A percentile compares a stretch with the other conserved stretches of the same genome.
Conservation (phyloP, 495 filamentous ascomycete species). For the Entonaema liquescens region DNA sequence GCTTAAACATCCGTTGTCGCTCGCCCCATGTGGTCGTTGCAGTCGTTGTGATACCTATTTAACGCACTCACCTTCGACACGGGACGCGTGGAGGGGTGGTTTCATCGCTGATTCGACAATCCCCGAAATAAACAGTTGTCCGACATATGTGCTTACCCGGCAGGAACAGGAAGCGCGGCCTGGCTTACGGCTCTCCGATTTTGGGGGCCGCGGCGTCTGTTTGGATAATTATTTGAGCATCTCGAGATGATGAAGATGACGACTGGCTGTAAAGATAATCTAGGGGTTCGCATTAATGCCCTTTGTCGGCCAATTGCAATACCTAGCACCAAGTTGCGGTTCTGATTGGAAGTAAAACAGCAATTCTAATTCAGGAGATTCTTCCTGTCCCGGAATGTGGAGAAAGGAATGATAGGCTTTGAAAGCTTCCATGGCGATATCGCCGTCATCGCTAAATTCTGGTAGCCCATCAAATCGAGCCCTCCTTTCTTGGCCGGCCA, state of each 20-base stretch:
- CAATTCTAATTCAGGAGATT: constrained; percentile 32
- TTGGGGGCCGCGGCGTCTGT: constrained; percentile 32
- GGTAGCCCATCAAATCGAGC: constrained; percentile 33
- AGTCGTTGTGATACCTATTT: constrained; percentile 11
- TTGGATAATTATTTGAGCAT: constrained; percentile 22
- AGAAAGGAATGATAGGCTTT: constrained; percentile 41
- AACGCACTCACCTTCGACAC: constrained; percentile 11
- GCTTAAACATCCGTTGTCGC: constrained; percentile 11
- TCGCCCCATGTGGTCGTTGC: constrained; percentile 12
- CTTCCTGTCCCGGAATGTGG: constrained; percentile 44
- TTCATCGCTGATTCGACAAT: constrained; percentile 52
- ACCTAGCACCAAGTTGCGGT: constrained; percentile 14
- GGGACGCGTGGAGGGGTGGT: constrained; percentile 46
- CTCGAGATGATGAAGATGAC: constrained; percentile 18
- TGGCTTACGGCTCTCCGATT: constrained; percentile 29
- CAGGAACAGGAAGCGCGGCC: constrained; percentile 50
- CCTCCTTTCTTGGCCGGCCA: constrained; percentile 31
- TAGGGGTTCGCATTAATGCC: constrained; percentile 29
- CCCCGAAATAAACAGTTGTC: constrained; percentile 45
- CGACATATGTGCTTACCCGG: constrained; percentile 40
- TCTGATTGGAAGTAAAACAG: constrained; percentile 41
- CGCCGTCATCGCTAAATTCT: constrained; percentile 34
- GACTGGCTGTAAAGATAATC: constrained; percentile 24
- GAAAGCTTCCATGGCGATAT: constrained; percentile 26
- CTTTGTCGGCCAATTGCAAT: constrained; percentile 38